These are phyloP conservation scores for Dictyophora rubrovolvata DNA, from an alignment of 768 basidiomycete species.

Conservation along the genomic window DNA sequence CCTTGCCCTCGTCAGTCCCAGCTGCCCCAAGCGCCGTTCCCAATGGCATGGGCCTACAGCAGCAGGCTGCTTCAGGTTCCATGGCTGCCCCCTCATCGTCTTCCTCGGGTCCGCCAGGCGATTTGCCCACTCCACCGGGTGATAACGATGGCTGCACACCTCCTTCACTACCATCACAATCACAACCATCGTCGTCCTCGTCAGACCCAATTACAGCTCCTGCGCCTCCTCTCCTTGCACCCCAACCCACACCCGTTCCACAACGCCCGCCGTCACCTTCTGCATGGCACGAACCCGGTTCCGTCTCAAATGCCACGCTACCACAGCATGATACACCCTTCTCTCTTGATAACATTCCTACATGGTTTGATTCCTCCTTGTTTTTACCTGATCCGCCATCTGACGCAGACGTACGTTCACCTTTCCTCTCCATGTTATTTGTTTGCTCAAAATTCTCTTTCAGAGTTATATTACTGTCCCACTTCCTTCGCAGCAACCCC, in stretches of 20 bases:
- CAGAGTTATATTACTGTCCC: conserved; percentile 2
- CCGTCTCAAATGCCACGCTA: not conserved
- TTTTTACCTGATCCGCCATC: not conserved
- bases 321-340: not conserved
- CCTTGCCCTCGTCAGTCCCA: conserved; percentile 37
- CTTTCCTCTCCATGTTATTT: not conserved
- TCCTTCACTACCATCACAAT: conserved; percentile 10
- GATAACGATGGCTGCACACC: conserved; percentile 25
- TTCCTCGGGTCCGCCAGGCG: conserved; percentile 21
- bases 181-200: not conserved
- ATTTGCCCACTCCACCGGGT: conserved; percentile 26
- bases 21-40: conserved; percentile 42
- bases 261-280: conserved; percentile 5
- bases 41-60: conserved; percentile 1
- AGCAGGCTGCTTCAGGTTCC: conserved; percentile 15
- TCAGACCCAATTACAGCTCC: conserved; percentile 9
- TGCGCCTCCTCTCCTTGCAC: conserved; percentile 15
- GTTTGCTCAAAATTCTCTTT: not conserved
- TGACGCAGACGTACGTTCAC: not conserved
- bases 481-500: conserved; percentile 1
- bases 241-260: conserved; percentile 16
- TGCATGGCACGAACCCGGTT: not conserved
- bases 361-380: not conserved
- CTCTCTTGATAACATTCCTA: not conserved
- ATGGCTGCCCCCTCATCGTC: conserved; percentile 12